Percentiles rank a stretch among this genome's conserved stretches.
phyloP scores from a whole-genome alignment of 2,329 filamentous ascomycete genomes.

The Sphaerulina musiva region DNA sequence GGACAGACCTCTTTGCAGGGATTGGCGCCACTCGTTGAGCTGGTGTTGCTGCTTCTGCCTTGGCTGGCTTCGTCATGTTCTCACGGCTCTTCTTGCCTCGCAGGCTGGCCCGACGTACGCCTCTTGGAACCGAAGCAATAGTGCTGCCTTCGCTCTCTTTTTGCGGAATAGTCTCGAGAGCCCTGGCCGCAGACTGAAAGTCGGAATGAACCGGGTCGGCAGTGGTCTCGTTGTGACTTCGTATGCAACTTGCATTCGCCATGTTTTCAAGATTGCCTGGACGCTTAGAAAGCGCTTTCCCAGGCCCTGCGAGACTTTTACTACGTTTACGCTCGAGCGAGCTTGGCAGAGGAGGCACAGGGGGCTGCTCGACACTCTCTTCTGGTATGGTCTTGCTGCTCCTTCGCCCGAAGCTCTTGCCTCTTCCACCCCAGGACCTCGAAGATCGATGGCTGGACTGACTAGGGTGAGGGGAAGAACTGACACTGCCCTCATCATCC shows the following conservation, averaged over 20 bases:
- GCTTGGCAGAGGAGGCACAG: conserved; percentile 1
- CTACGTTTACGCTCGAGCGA: conserved; percentile 10
- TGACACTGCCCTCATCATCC: conserved; percentile 9
- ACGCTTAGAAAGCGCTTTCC: background rate
- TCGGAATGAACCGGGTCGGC: conserved; percentile 27
- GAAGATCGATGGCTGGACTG: background rate
- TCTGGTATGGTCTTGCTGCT: conserved; percentile 17
- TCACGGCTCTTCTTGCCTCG: conserved; percentile 4
- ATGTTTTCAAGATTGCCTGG: conserved; percentile 2
- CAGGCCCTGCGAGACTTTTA: conserved; percentile 13
- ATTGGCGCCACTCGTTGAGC: background rate
- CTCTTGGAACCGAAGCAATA: background rate
- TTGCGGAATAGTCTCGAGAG: conserved; percentile 41
- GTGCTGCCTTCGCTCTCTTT: conserved; percentile 23
- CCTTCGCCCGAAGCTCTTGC: conserved; percentile 21
- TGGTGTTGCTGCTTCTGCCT: conserved; percentile 20
- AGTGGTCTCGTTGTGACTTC: background rate
- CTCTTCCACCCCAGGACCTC: conserved; percentile 12
- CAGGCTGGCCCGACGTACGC: conserved; percentile 2
- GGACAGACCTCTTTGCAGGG: conserved; percentile 16
- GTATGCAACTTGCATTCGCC: conserved; percentile 2
- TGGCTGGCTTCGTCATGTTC: conserved; percentile 20
- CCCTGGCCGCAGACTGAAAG: conserved; percentile 38
- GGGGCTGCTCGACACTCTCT: background rate
- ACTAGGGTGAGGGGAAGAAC: background rate